Evolutionary conservation across 2,329 filamentous ascomycete genomes (phyloP).

Genomic region (Lasiodiplodia sp.): DNA sequence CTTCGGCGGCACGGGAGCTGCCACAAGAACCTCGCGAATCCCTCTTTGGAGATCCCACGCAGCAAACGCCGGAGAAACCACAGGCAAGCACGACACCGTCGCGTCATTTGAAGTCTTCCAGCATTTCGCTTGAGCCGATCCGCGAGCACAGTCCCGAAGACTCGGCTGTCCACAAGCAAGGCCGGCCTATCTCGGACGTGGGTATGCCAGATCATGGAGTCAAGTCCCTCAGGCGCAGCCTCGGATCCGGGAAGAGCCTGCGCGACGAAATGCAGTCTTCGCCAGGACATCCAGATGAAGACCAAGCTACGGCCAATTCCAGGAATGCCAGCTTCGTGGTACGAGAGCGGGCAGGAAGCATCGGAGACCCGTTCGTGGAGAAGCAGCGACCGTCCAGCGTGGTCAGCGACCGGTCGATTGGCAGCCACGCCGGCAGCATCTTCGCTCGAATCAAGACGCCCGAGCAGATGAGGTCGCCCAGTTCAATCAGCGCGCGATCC

Average conservation of each 20-base stretch:
- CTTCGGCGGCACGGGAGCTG: background rate
- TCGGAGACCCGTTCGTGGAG: constrained; percentile 37
- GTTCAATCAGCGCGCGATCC: constrained; percentile 63
- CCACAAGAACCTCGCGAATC: background rate
- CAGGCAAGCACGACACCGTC: constrained; percentile 32
- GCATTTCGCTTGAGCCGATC: constrained; percentile 57
- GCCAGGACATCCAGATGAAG: constrained; percentile 42
- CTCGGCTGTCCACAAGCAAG: constrained; percentile 49
- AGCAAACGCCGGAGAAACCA: background rate
- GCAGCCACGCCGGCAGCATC: constrained; percentile 38
- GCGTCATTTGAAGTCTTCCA: constrained; percentile 41
- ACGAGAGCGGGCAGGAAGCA: constrained; percentile 10
- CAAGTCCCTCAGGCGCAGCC: constrained; percentile 47
- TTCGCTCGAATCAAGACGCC: constrained; percentile 50
- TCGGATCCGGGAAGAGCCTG: constrained; percentile 8
- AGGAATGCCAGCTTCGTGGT: background rate
- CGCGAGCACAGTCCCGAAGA: constrained; percentile 58
- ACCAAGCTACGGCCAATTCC: constrained; percentile 37
- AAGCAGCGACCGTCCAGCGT: constrained; percentile 49
- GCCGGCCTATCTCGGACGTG: constrained; percentile 51
- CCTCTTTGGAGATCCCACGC: constrained; percentile 17
- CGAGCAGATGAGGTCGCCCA: constrained; percentile 66
- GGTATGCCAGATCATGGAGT: constrained; percentile 51
- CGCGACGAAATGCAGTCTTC: constrained; percentile 14
- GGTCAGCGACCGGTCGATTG: constrained; percentile 53